These are phyloP conservation scores for Alternaria sp. DNA, from an alignment of 2,329 filamentous ascomycete species.

Conservation along the genomic window DNA sequence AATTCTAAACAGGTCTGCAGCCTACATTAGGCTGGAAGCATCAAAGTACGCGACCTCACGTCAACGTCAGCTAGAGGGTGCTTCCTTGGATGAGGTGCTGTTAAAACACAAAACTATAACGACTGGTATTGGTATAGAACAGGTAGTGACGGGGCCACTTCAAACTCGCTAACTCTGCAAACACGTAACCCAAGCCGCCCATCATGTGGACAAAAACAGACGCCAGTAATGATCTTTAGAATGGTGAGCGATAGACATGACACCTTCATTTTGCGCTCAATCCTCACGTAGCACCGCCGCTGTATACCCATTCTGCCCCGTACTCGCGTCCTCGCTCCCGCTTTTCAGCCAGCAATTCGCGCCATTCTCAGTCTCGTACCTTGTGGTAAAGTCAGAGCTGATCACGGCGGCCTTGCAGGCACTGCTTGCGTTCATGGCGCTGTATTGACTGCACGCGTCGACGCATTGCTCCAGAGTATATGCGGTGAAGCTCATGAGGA, in stretches of 20 bases:
- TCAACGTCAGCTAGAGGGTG: fast-evolving
- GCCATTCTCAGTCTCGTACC: background rate
- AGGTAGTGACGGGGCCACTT: background rate
- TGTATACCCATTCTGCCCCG: background rate
- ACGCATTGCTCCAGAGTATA: constrained; percentile 11
- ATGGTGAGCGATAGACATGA: background rate
- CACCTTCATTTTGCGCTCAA: background rate
- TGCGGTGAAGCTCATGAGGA: constrained; percentile 5
- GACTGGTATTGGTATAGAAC: background rate
- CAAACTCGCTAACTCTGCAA: background rate
- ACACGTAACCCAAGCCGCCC: background rate
- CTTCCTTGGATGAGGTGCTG: background rate
- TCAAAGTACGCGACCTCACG: background rate
- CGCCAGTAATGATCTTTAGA: background rate
- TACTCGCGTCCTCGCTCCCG: background rate
- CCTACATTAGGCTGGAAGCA: fast-evolving
- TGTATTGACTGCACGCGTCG: constrained; percentile 13
- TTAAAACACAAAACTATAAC: background rate
- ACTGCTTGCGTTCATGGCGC: background rate
- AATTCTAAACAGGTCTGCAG: background rate
- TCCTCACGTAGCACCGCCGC: background rate
- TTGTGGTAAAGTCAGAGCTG: background rate
- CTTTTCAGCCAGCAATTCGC: constrained; percentile 10
- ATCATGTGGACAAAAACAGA: background rate
- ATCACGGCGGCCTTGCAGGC: constrained; percentile 4